Evolutionary conservation across 148 eudicot genomes (phyloP).

Genomic region (Chenopodium suecicum): DNA sequence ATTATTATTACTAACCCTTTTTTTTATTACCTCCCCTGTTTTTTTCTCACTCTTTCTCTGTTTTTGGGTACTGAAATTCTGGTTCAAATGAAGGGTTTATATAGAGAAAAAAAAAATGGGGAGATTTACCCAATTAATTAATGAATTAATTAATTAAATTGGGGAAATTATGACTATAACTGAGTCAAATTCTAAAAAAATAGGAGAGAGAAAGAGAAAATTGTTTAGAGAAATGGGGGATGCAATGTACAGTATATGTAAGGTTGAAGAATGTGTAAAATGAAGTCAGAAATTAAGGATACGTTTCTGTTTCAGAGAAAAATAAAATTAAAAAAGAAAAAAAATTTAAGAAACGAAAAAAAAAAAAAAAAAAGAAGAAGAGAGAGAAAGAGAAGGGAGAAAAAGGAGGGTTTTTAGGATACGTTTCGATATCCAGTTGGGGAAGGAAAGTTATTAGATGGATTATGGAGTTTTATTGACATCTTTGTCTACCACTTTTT

Average conservation of each 20-base stretch:
- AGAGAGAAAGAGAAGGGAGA: not conserved
- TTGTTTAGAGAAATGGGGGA: not conserved
- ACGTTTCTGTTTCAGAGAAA: not conserved
- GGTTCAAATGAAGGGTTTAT: constrained; percentile 9
- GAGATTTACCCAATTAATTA: not conserved
- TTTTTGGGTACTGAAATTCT: not conserved
- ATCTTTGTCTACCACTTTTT: not conserved
- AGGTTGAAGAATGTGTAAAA: too few relatives aligned
- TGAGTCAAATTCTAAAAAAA: not conserved
- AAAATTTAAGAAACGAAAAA: not conserved
- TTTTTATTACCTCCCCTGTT: not conserved
- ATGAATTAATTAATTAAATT: not conserved
- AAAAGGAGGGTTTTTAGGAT: not conserved
- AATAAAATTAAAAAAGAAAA: too few relatives aligned
- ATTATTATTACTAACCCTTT: not conserved
- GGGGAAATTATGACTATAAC: not conserved
- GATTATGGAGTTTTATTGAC: constrained; percentile 2
- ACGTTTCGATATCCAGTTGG: constrained; percentile 19
- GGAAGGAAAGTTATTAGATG: constrained; percentile 1
- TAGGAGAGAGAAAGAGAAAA: not conserved
- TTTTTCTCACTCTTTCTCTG: not conserved
- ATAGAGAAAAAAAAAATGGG: not conserved
- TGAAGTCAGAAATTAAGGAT: not conserved
- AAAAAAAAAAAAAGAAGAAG: not conserved
- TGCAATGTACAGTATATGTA: not conserved